These are phyloP conservation scores for Cenchrus purpureus DNA, from an alignment of 176 grass and related monocot species.

Conservation along the genomic window DNA sequence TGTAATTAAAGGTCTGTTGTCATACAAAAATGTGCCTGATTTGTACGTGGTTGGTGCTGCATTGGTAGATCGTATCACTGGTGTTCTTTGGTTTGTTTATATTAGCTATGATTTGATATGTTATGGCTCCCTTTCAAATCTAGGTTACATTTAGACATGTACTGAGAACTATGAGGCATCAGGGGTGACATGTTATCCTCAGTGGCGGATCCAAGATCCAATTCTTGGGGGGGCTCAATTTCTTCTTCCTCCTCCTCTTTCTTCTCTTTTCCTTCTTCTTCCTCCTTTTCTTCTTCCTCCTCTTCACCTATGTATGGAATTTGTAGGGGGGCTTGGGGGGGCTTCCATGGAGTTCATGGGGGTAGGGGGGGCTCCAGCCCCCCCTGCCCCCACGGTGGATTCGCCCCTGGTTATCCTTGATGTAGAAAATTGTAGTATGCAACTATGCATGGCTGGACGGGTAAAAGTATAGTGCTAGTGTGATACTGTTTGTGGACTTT, in stretches of 20 bases:
- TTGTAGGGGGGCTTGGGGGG: too few species aligned
- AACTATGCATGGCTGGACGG: not conserved
- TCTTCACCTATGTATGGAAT: too few species aligned
- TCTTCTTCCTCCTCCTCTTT: too few species aligned
- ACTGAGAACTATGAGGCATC: not conserved
- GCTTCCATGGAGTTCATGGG: too few species aligned
- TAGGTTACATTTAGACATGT: constrained; percentile 10
- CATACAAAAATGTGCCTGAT: not conserved
- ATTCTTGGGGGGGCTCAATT: too few species aligned
- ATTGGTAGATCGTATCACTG: not conserved
- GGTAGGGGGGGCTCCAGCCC: too few species aligned
- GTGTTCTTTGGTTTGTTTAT: not conserved
- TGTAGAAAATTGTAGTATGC: not conserved
- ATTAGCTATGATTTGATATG: not conserved
- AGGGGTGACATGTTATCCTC: not conserved
- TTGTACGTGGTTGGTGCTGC: not conserved
- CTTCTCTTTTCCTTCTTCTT: too few species aligned
- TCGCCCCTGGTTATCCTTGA: not conserved
- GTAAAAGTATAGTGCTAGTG: not conserved
- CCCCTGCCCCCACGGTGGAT: too few species aligned
- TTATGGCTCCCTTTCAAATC: not conserved
- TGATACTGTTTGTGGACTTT: not conserved
- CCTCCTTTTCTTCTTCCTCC: too few species aligned
- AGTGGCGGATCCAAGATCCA: too few species aligned
- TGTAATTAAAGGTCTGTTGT: not conserved